Evolutionary conservation across 163 green algal species (phyloP), one percentile per base, ranked within the genome.

Genomic region (Scenedesmus sp.): DNA sequence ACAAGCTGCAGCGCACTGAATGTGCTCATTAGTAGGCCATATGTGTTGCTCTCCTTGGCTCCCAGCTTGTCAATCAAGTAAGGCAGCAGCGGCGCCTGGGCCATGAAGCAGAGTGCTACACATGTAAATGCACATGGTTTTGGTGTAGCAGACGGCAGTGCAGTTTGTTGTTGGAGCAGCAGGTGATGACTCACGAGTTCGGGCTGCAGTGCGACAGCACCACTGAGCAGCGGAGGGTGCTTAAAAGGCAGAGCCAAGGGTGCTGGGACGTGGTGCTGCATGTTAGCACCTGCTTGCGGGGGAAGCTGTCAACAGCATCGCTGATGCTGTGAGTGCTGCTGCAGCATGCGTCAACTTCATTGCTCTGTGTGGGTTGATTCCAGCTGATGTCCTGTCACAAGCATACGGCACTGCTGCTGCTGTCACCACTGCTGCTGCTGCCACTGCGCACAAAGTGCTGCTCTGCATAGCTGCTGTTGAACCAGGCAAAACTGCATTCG

Each of bases 51-150:
- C 18, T 49, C 30, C 35, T 88, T 87, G 3, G 85, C 88, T 0
- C 89, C 85, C n/a, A 95, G 89, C 26, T 92, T 73, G 24, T 93
- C 76, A 2, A 93, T 76, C n/a, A 94, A 85, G 88, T 93, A 95
- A 18, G 93, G 93, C 89, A 95, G 81, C 44, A 95, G 81, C 16
- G 93, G 91, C n/a, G 90, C 89, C 73, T 94, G 92, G 0, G 88
- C 91, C 91, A 94, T 93, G 83, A 88, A 94, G 46, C 92, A 94
- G 0, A 94, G 40, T 15, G 84, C 84, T 89, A 30, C 30, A 18
- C 65, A 40, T 40, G 7, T 56, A 12, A 56, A 56, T 12, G 49
- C n/a, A n/a, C n/a, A n/a, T n/a, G n/a, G n/a, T n/a, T n/a, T 56
- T 56, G 12, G 49, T 56, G 12, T 56, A 56, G 49, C 49, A 56